Base-by-base conservation (phyloP, 805 yeast genomes). In the Monosporozyma siamensis region DNA sequence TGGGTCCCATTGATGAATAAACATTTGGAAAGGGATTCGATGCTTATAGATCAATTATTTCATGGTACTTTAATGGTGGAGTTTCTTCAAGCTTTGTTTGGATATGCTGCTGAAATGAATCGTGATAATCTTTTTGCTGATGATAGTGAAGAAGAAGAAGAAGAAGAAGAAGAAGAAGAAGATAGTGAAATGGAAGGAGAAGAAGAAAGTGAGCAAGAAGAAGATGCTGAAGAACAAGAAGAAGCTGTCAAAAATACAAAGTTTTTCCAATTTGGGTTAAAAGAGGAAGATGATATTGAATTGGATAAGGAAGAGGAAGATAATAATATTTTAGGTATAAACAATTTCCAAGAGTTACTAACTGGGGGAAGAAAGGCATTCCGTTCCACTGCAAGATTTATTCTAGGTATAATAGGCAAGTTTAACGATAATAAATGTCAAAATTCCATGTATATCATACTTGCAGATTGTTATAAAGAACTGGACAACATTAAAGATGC, bases 151-250 rank as follows among this genome's bases (percentile, higher is more conserved):
- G 45, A 40, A 6, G 45, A 47, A 14, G 43, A 41, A 4, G 42
- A 26, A 4, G 45, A 30, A 47, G 63, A 53, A 7, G 59, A 48
- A 12, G 65, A 54, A 41, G 57, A 59, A 6, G 63, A 40, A 8
- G 54, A 44, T 4, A 59, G 54, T 5, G 63, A 52, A 6, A 55
- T 48, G 9, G 60, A 50, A 11, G 57, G 51, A 23, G 59, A 54
- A 6, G 63, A 58, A 3, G 61, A 54, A 1, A 53, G 52, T 4
- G 53, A 43, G 6, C 54, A 45, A 10, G 58, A n/a, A n/a, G n/a
- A n/a, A n/a, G n/a, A 52, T 4, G 52, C 44, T 9, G 61, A 48
- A 3, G 58, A 54, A 6, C 58, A 55, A 14, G 52, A 52, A 10
- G 63, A 55, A 2, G 57, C 48, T 23, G 56, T 53, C 20, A 74